Evolutionary conservation across 2,329 filamentous ascomycete species (phyloP).

Genomic region (Colletotrichum sp.): DNA sequence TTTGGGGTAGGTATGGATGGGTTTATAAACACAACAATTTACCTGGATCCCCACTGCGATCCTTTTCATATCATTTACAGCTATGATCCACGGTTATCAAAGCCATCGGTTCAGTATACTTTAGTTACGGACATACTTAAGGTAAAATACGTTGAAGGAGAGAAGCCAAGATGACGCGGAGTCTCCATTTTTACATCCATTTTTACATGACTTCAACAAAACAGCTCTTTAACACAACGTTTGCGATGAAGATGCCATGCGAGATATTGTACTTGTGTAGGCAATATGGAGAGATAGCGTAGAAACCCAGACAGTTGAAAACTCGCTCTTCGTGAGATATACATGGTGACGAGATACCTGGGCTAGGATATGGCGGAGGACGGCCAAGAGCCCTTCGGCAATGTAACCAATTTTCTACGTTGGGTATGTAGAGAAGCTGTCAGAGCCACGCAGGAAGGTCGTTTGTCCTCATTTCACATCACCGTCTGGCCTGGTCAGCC

Average conservation of each 20-base stretch:
- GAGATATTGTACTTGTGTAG: not conserved
- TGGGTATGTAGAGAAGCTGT: not conserved
- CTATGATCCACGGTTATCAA: not conserved
- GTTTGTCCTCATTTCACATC: not conserved
- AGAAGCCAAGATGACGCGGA: not conserved
- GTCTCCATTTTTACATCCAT: not conserved
- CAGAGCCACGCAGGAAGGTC: not conserved
- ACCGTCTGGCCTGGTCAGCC: not conserved
- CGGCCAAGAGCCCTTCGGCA: not conserved
- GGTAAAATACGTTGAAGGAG: not conserved
- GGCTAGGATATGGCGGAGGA: not conserved
- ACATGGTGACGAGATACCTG: not conserved
- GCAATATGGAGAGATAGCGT: not conserved
- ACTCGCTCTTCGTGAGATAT: not conserved
- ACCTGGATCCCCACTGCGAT: not conserved
- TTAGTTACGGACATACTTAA: not conserved
- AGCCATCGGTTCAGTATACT: not conserved
- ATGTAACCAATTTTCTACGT: not conserved
- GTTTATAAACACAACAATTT: not conserved
- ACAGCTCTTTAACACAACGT: not conserved
- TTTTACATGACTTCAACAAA: not conserved
- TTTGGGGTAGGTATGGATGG: not conserved
- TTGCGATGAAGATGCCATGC: not conserved
- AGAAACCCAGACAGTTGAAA: not conserved
- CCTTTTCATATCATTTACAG: not conserved